Evolutionary conservation across 176 grass and related monocot species (phyloP).

Genomic region (Coix lacrymajobi): DNA sequence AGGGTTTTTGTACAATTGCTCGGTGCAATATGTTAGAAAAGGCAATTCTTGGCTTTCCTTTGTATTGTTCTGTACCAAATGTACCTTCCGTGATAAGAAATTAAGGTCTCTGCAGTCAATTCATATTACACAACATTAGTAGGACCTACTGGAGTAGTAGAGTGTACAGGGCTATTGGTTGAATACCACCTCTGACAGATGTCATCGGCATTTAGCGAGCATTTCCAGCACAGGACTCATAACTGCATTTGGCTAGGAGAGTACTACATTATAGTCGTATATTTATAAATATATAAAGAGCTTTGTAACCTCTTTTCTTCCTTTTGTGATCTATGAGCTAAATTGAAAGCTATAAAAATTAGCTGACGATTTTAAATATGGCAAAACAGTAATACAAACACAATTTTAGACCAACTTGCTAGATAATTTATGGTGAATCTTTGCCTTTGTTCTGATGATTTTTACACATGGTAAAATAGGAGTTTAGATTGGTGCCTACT

Average conservation of each 20-base stretch:
- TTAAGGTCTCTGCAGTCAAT: background rate
- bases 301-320: constrained; percentile 5
- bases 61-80: background rate
- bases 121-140: constrained; percentile 14
- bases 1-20: background rate
- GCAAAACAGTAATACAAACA: background rate
- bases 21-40: background rate
- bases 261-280: background rate
- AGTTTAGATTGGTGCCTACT: constrained; percentile 19
- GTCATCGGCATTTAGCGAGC: constrained; percentile 15
- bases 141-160: background rate
- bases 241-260: constrained; percentile 8
- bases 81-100: constrained; percentile 1
- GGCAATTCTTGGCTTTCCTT: constrained; percentile 3
- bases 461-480: background rate
- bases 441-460: constrained; percentile 4
- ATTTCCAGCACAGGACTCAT: constrained; percentile 12
- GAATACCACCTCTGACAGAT: background rate
- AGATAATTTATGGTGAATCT: background rate
- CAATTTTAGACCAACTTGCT: background rate
- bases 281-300: background rate
- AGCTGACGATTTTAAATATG: background rate
- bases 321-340: background rate
- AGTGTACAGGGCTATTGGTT: background rate
- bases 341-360: background rate